phyloP scores from a whole-genome alignment of 2,329 filamentous ascomycete genomes.

The Drechslerella dactyloides region DNA sequence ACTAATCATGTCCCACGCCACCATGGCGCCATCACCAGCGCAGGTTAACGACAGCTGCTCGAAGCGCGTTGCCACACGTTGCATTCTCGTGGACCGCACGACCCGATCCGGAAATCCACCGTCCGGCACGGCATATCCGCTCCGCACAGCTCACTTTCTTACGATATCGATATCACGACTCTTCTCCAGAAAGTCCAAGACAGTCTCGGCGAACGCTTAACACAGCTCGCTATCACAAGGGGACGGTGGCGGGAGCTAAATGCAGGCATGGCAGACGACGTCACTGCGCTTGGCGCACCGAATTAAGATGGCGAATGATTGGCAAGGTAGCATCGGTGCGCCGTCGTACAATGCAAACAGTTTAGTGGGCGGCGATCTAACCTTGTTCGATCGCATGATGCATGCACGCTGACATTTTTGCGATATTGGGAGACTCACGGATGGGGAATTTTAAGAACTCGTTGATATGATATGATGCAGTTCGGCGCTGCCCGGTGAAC shows the following conservation, averaged over 20 bases:
- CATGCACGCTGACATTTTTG: conserved; percentile 1
- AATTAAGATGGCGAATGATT: too few species aligned
- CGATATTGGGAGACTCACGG: neutral
- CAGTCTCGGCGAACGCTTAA: too few species aligned
- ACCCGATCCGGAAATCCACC: conserved; percentile 6
- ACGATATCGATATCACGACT: too few species aligned
- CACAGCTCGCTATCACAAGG: too few species aligned
- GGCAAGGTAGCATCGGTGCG: conserved; percentile 6
- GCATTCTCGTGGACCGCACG: neutral
- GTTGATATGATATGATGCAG: too few species aligned
- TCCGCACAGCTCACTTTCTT: neutral
- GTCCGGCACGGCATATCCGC: neutral
- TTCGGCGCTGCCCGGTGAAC: too few species aligned
- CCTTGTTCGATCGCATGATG: neutral
- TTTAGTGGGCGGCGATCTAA: neutral
- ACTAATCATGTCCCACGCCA: neutral
- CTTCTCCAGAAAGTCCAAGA: too few species aligned
- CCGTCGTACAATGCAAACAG: neutral
- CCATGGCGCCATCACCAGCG: neutral
- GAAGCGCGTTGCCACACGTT: neutral
- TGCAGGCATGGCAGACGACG: too few species aligned
- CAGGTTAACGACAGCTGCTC: neutral
- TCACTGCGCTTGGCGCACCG: too few species aligned
- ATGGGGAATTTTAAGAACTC: too few species aligned
- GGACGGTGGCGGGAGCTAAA: too few species aligned